Conservation (phyloP, 2,329 filamentous ascomycete genomes). For the Mycocentrospora acerina region DNA sequence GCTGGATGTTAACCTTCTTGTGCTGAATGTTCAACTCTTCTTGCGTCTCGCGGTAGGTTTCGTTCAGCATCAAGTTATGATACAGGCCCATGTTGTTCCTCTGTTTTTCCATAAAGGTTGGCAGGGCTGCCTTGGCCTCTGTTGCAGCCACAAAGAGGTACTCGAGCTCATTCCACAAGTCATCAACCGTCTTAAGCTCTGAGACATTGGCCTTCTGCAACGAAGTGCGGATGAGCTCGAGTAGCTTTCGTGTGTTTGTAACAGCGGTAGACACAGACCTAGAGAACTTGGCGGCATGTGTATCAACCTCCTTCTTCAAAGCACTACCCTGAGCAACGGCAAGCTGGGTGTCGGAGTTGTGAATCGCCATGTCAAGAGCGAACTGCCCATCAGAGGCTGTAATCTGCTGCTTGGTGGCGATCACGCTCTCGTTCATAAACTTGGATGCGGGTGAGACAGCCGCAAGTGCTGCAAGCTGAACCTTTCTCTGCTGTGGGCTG, state of each 20-base stretch:
- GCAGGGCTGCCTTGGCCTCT: slow-evolving; percentile 19
- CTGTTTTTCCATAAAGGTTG: slow-evolving; percentile 30
- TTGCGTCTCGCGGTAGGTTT: slow-evolving; percentile 22
- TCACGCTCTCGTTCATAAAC: slow-evolving; percentile 8
- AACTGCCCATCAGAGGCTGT: slow-evolving; percentile 6
- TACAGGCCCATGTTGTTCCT: slow-evolving; percentile 29
- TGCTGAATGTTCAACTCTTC: slow-evolving; percentile 28
- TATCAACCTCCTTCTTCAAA: slow-evolving; percentile 24
- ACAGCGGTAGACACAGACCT: slow-evolving; percentile 18
- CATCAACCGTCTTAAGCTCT: slow-evolving; percentile 15
- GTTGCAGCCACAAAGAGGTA: slow-evolving; percentile 21
- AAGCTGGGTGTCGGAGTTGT: slow-evolving; percentile 21
- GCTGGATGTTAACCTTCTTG: slow-evolving; percentile 32
- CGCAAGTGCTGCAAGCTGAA: slow-evolving; percentile 7
- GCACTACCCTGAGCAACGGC: slow-evolving; percentile 20
- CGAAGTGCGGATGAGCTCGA: slow-evolving; percentile 24
- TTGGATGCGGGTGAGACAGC: slow-evolving; percentile 4
- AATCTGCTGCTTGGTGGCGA: slow-evolving; percentile 31
- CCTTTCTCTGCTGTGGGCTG: slow-evolving; percentile 7
- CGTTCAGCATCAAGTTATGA: slow-evolving; percentile 25
- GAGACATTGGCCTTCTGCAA: slow-evolving; percentile 15
- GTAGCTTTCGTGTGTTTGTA: slow-evolving; percentile 21
- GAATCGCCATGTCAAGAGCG: background rate
- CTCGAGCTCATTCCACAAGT: slow-evolving; percentile 31
- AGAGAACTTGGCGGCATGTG: slow-evolving; percentile 17